Conservation (phyloP, 495 filamentous ascomycete genomes). For the Penicillium flavigenum region DNA sequence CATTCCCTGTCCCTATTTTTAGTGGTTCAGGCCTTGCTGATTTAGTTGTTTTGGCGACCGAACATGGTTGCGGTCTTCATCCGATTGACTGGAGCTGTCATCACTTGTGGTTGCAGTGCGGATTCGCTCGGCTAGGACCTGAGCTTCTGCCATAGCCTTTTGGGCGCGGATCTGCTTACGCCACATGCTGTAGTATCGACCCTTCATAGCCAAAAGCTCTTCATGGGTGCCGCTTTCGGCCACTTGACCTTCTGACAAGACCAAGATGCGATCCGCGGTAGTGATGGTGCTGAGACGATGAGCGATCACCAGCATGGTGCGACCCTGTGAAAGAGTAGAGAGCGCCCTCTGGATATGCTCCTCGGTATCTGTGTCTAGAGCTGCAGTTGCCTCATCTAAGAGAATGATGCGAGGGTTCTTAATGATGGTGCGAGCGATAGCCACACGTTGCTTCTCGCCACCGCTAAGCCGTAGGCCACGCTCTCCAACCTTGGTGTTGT, state of each 20-base stretch:
- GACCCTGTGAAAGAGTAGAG: conserved; percentile 71
- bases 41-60: conserved; percentile 29
- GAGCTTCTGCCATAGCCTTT: conserved; percentile 72
- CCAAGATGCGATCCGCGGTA: conserved; percentile 89
- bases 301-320: conserved; percentile 81
- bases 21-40: conserved; percentile 14
- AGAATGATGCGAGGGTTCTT: conserved; percentile 96
- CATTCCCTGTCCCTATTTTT: conserved; percentile 11
- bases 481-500: conserved; percentile 90
- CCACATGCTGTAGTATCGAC: conserved; percentile 92
- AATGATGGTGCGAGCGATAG: conserved; percentile 93
- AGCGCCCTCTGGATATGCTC: conserved; percentile 91
- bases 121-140: conserved; percentile 52
- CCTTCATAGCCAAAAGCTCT: conserved; percentile 72
- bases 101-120: conserved; percentile 47
- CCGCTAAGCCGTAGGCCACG: conserved; percentile 89
- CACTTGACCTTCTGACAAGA: conserved; percentile 82
- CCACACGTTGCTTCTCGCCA: conserved; percentile 95
- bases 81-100: conserved; percentile 54
- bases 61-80: conserved; percentile 45
- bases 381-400: conserved; percentile 93
- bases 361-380: conserved; percentile 92
- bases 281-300: conserved; percentile 95
- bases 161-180: conserved; percentile 90
- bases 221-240: conserved; percentile 84